These are phyloP conservation scores for Citrus glauca DNA, from an alignment of 345 rosid species.

Conservation along the genomic window DNA sequence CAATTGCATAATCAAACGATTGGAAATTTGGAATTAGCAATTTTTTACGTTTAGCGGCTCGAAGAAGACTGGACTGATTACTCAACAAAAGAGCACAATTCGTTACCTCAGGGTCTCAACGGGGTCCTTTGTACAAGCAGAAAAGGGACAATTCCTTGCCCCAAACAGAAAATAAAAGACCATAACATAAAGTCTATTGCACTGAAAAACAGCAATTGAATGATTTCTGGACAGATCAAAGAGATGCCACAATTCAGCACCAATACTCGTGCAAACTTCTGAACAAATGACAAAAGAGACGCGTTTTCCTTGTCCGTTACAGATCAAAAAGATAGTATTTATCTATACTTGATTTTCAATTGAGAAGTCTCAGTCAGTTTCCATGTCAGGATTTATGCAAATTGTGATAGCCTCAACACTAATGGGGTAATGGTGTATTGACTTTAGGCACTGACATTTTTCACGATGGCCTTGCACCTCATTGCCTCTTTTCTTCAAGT, in stretches of 20 bases:
- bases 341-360: conserved; percentile 2
- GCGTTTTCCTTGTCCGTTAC: not conserved
- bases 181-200: too few relatives aligned
- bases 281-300: not conserved
- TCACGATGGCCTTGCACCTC: conserved; percentile 55
- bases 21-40: too few relatives aligned
- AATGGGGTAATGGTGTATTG: not conserved
- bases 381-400: conserved; percentile 36
- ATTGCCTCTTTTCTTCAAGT: conserved; percentile 85
- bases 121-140: too few relatives aligned
- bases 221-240: not conserved
- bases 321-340: not conserved
- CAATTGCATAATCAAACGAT: too few relatives aligned
- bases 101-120: too few relatives aligned
- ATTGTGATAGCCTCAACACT: conserved; percentile 30
- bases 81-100: too few relatives aligned
- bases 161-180: too few relatives aligned
- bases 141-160: too few relatives aligned
- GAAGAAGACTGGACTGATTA: too few relatives aligned
- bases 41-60: too few relatives aligned
- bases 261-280: not conserved
- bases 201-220: too few relatives aligned
- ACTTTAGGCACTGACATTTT: not conserved
- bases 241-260: not conserved
- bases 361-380: conserved; percentile 13